phyloP scores from a whole-genome alignment of 805 yeast species.

The Wickerhamiella domercqiae region DNA sequence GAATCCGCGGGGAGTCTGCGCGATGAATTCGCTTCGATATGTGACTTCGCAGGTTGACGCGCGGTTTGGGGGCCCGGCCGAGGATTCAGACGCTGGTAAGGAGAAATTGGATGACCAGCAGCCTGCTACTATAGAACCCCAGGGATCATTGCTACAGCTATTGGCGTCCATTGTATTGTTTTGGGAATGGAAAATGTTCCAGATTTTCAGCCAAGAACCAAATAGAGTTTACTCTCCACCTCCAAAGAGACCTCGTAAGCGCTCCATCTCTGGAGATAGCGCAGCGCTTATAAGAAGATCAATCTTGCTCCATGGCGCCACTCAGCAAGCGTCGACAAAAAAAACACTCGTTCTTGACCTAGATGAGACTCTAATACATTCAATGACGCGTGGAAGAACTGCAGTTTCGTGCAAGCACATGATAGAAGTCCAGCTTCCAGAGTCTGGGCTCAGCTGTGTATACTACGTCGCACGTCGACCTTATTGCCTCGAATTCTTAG shows the following conservation, averaged over 20 bases:
- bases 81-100: background rate
- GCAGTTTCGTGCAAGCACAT: slow-evolving; percentile 37
- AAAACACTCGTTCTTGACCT: slow-evolving; percentile 76
- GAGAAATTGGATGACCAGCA: background rate
- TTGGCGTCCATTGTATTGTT: background rate
- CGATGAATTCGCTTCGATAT: slow-evolving; percentile 10
- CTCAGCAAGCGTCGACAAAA: slow-evolving; percentile 9
- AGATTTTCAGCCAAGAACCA: background rate
- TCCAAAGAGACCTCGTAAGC: background rate
- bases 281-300: background rate
- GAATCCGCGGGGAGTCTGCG: background rate
- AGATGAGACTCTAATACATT: slow-evolving; percentile 90
- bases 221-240: background rate
- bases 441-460: slow-evolving; percentile 33
- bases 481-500: slow-evolving; percentile 68
- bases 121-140: background rate
- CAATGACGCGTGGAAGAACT: slow-evolving; percentile 48
- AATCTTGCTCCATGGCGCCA: background rate
- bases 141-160: background rate
- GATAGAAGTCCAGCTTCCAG: slow-evolving; percentile 51
- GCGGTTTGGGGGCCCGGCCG: slow-evolving; percentile 1
- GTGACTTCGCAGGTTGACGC: slow-evolving; percentile 8
- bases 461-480: slow-evolving; percentile 90
- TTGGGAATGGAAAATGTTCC: background rate
- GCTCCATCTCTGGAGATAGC: background rate